Evolutionary conservation across 2,329 filamentous ascomycete species (phyloP).

Genomic region (Colletotrichum tabaci): DNA sequence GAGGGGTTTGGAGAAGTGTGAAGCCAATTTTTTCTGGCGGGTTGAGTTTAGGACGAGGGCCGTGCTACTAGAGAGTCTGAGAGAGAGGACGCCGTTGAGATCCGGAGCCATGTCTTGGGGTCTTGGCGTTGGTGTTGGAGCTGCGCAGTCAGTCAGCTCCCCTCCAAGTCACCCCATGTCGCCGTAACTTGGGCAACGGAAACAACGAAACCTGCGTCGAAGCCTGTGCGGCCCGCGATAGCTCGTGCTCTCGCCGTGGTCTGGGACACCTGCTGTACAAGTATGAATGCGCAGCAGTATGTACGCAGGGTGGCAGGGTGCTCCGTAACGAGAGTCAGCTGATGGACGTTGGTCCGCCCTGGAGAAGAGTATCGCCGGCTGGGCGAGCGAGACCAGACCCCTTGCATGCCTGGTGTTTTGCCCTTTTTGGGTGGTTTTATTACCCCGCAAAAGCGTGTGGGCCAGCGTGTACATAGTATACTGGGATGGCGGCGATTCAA

Average conservation of each 20-base stretch:
- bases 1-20: neutral
- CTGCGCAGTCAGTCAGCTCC: neutral
- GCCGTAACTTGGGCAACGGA: slow-evolving; percentile 38
- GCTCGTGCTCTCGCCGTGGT: slow-evolving; percentile 6
- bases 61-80: slow-evolving; percentile 22
- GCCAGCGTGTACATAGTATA: neutral
- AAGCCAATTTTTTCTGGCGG: slow-evolving; percentile 8
- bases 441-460: slow-evolving; percentile 39
- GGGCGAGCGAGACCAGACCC: slow-evolving; percentile 4
- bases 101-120: slow-evolving; percentile 41
- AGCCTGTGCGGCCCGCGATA: slow-evolving; percentile 17
- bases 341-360: neutral
- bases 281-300: neutral
- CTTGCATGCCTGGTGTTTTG: slow-evolving; percentile 20
- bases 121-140: slow-evolving; percentile 36
- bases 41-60: slow-evolving; percentile 23
- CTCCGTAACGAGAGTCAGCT: slow-evolving; percentile 1
- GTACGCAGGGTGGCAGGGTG: neutral
- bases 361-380: slow-evolving; percentile 11
- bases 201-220: slow-evolving; percentile 8
- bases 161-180: neutral
- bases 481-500: slow-evolving; percentile 33
- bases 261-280: neutral
- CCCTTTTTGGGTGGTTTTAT: neutral
- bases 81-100: slow-evolving; percentile 35